Percentiles rank a stretch among this genome's conserved stretches.
Evolutionary conservation across 2,329 filamentous ascomycete species (phyloP).

Genomic region (Tolypocladium tundrense): DNA sequence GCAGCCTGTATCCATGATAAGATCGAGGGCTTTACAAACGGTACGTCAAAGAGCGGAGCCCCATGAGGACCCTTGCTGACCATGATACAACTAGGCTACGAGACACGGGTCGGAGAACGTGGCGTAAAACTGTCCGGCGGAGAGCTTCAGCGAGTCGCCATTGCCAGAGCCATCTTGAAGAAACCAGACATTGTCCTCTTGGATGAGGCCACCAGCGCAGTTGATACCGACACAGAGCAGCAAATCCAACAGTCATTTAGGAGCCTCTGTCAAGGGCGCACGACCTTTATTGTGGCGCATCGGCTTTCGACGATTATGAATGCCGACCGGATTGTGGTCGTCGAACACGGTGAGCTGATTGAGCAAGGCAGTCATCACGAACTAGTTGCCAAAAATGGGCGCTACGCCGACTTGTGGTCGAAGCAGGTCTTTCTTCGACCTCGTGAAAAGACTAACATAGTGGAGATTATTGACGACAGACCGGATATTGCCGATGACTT

Average conservation of each 20-base stretch:
- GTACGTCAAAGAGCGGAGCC: conserved; percentile 14
- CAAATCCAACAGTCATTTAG: conserved; percentile 54
- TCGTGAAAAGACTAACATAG: conserved; percentile 22
- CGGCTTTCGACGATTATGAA: conserved; percentile 62
- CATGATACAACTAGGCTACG: conserved; percentile 26
- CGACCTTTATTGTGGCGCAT: conserved; percentile 59
- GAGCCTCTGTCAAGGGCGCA: conserved; percentile 48
- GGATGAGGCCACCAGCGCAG: conserved; percentile 70
- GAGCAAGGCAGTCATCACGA: conserved; percentile 53
- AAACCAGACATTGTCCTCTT: conserved; percentile 65
- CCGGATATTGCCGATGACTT: conserved; percentile 24
- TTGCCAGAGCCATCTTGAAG: conserved; percentile 63
- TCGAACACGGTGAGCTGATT: conserved; percentile 51
- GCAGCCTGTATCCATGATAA: conserved; percentile 50
- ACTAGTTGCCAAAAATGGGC: conserved; percentile 45
- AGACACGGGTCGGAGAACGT: conserved; percentile 39
- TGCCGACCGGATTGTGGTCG: conserved; percentile 56
- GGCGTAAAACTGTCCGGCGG: conserved; percentile 54
- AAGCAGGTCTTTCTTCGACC: conserved; percentile 48
- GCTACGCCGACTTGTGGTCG: conserved; percentile 56
- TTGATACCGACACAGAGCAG: conserved; percentile 60
- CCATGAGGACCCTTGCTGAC: neutral
- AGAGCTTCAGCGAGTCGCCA: conserved; percentile 56
- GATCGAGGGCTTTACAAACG: conserved; percentile 41
- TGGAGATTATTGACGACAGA: conserved; percentile 5